Evolutionary conservation across 352 stramenopile species (phyloP).

Genomic region (Phytophthora cryptogea): DNA sequence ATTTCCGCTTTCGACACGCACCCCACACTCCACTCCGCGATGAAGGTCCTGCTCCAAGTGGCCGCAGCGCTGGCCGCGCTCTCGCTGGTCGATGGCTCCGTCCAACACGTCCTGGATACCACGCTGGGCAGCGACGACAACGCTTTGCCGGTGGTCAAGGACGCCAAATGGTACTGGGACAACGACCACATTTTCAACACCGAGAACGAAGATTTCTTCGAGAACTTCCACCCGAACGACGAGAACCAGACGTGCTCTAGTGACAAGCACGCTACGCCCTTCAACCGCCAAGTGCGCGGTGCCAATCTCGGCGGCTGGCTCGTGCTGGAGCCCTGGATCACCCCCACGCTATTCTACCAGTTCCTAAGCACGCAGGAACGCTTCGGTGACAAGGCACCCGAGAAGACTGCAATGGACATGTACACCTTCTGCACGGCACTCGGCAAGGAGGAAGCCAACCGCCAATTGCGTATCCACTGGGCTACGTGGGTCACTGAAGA

Average conservation of each 20-base stretch:
- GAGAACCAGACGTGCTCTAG: slow-evolving; percentile 68
- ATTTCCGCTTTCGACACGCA: slow-evolving; percentile 27
- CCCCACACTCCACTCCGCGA: slow-evolving; percentile 10
- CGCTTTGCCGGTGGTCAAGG: slow-evolving; percentile 27
- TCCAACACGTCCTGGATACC: slow-evolving; percentile 15
- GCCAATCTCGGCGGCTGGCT: slow-evolving; percentile 95
- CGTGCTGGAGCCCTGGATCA: slow-evolving; percentile 97
- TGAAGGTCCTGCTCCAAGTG: slow-evolving; percentile 32
- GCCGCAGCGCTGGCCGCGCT: slow-evolving; percentile 22
- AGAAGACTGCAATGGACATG: slow-evolving; percentile 91
- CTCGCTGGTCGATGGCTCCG: not conserved
- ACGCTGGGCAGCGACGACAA: slow-evolving; percentile 7
- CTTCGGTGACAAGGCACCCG: slow-evolving; percentile 71
- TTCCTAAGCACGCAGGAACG: slow-evolving; percentile 88
- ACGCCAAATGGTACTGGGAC: slow-evolving; percentile 73
- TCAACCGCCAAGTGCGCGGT: slow-evolving; percentile 87
- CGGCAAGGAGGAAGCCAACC: slow-evolving; percentile 91
- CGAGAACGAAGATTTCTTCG: slow-evolving; percentile 43
- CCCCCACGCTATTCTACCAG: slow-evolving; percentile 95
- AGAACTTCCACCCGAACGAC: slow-evolving; percentile 62
- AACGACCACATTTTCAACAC: slow-evolving; percentile 56
- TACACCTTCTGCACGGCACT: slow-evolving; percentile 92
- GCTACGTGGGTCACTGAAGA: slow-evolving; percentile 93
- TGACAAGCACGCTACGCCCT: slow-evolving; percentile 69
- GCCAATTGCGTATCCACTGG: slow-evolving; percentile 93